These are phyloP conservation scores for Plasmodium knowlesi DNA, from an alignment of 169 alveolate species.

Conservation along the genomic window DNA sequence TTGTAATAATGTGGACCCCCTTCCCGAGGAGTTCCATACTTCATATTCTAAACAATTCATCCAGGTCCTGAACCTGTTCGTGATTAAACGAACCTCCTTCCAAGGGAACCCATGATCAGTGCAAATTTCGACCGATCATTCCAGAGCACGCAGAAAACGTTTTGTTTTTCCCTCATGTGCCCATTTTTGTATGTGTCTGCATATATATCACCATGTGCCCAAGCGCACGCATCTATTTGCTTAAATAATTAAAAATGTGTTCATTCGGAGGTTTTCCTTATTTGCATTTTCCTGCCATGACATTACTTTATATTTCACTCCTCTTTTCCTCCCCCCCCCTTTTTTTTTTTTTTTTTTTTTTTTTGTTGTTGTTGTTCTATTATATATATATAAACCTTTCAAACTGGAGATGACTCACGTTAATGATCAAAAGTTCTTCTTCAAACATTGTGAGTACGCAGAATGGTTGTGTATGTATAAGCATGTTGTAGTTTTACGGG, in stretches of 20 bases:
- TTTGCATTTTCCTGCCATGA: neutral
- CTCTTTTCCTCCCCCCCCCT: neutral
- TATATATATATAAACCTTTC: neutral
- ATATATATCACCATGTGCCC: neutral
- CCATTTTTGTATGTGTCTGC: neutral
- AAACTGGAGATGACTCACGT: neutral
- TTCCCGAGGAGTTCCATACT: neutral
- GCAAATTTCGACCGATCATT: neutral
- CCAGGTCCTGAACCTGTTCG: neutral
- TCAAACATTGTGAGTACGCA: neutral
- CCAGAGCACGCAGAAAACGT: neutral
- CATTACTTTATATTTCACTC: neutral
- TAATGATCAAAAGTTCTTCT: neutral
- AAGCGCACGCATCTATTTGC: neutral
- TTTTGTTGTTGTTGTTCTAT: neutral
- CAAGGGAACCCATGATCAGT: neutral
- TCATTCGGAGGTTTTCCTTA: neutral
- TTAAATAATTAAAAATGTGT: neutral
- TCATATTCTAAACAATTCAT: neutral
- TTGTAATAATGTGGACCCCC: neutral
- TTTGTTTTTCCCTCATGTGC: neutral
- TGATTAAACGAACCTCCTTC: neutral
- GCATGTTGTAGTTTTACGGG: neutral
- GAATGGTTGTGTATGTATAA: neutral
- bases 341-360: conserved; percentile 2